Conservation (phyloP, 345 rosid species). For the Murraya paniculata region DNA sequence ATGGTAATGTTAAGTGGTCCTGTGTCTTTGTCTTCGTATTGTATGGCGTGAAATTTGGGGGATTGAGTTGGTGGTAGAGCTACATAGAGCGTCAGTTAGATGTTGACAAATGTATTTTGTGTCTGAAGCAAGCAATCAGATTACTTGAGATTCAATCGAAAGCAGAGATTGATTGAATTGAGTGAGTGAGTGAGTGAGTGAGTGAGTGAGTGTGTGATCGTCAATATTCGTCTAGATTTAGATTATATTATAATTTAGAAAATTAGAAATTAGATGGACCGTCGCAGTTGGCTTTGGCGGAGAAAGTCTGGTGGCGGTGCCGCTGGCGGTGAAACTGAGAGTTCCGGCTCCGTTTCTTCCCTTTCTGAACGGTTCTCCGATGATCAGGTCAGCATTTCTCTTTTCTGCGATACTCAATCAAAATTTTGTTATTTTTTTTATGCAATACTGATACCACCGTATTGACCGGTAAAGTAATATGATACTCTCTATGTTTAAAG, state of each 20-base stretch:
- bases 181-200: no score
- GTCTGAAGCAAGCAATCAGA: constrained; percentile 14
- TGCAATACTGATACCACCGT: background rate
- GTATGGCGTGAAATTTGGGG: constrained; percentile 49
- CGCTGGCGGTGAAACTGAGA: constrained; percentile 68
- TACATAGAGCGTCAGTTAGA: constrained; percentile 2
- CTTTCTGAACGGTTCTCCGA: constrained; percentile 66
- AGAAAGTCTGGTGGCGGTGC: constrained; percentile 71
- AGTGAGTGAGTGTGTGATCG: no score
- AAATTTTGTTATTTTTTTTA: background rate
- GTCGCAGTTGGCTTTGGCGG: constrained; percentile 81
- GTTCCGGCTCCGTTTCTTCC: constrained; percentile 64
- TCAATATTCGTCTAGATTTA: no score
- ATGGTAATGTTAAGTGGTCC: background rate
- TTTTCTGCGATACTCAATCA: background rate
- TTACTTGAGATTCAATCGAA: constrained; percentile 7
- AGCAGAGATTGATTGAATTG: background rate
- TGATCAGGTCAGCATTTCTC: constrained; percentile 48
- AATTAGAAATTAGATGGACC: constrained; percentile 43
- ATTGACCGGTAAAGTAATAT: background rate
- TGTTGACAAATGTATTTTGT: constrained; percentile 16
- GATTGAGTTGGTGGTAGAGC: constrained; percentile 30
- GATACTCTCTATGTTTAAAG: background rate
- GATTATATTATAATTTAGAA: constrained; percentile 9
- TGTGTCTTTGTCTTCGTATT: background rate